Conservation (phyloP, 2,329 filamentous ascomycete genomes). For the Chaetoscypha palmicola region DNA sequence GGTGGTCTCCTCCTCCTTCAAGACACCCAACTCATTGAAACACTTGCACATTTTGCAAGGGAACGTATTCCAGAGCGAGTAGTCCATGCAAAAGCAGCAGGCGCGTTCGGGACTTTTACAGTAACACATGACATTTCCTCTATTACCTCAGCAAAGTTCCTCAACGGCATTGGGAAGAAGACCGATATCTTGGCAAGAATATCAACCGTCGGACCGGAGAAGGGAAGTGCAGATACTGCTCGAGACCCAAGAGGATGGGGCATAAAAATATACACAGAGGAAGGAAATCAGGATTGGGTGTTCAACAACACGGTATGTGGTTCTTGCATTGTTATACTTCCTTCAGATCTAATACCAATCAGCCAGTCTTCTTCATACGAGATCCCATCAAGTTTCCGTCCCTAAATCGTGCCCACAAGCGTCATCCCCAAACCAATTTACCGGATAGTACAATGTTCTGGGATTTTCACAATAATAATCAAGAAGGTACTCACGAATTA, state of each 20-base stretch:
- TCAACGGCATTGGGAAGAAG: constrained; percentile 47
- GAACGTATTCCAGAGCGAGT: constrained; percentile 45
- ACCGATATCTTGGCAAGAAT: constrained; percentile 41
- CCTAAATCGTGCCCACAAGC: constrained; percentile 71
- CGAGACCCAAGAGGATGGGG: constrained; percentile 43
- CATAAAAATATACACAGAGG: constrained; percentile 45
- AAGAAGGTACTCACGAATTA: constrained; percentile 4
- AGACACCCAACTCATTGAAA: constrained; percentile 57
- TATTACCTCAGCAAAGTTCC: constrained; percentile 47
- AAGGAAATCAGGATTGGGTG: constrained; percentile 46
- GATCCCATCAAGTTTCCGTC: constrained; percentile 67
- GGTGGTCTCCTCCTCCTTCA: constrained; percentile 52
- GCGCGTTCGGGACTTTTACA: constrained; percentile 43
- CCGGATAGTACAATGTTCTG: constrained; percentile 44
- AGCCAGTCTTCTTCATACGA: constrained; percentile 66
- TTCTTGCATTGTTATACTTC: background rate
- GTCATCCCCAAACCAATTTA: constrained; percentile 62
- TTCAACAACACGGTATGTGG: constrained; percentile 34
- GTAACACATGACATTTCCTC: constrained; percentile 52
- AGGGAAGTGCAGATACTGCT: constrained; percentile 40
- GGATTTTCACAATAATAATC: constrained; percentile 10
- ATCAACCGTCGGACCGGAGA: constrained; percentile 40
- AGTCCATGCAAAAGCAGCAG: constrained; percentile 56
- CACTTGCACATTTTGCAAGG: constrained; percentile 47
- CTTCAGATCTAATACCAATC: constrained; percentile 4